Base-by-base conservation (phyloP, 2,329 filamentous ascomycete genomes). In the Amesomyces nigricolor region DNA sequence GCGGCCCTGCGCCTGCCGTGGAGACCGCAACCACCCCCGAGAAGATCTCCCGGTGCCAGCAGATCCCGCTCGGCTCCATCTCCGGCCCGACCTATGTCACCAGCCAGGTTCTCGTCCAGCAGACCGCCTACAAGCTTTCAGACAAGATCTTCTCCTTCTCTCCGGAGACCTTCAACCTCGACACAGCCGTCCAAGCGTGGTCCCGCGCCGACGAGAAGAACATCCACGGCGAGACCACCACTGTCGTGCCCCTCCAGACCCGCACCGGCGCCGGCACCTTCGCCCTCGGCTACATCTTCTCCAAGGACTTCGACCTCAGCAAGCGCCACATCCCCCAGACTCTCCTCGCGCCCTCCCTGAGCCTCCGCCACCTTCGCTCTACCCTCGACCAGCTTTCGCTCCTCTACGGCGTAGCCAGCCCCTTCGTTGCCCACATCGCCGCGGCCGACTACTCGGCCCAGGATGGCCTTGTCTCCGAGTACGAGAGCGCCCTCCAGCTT, bases 81-180 rank as follows among this genome's bases (percentile, higher is more conserved):
- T 85, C 81, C 58, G 94, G 92, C 14, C 89, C 92, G 63, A 94
- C 89, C 54, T 99, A 99, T 73, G 81, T 92, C 59, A 97, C 92
- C 40, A 89, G 91, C 30, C 94, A 99, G 75, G 85, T 90, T 19
- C 82, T 99, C 54, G 87, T 97, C 62, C 94, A 99, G 76, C 94
- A 99, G 74, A 87, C 97, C 62, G 90, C 92, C 58, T 99, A 96
- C 75, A 83, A 89, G 61, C 80, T 99, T 59, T 97, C 92, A 54
- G 91, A 97, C 78, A 96, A 95, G 79, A 85, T 97, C 74, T 99
- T 96, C 76, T 88, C 91, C 54, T 97, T 95, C 78, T 97, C 92
- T 2, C 90, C 91, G 29, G 89, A 95, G 67, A 88, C 89, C 13
- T 97, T 96, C 67, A 89, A 95, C 69, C 81, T 99, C 61, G 92